Evolutionary conservation across 495 filamentous ascomycete genomes (phyloP), one percentile per base, ranked within the genome.

Genomic region (Xylaria telfairii): DNA sequence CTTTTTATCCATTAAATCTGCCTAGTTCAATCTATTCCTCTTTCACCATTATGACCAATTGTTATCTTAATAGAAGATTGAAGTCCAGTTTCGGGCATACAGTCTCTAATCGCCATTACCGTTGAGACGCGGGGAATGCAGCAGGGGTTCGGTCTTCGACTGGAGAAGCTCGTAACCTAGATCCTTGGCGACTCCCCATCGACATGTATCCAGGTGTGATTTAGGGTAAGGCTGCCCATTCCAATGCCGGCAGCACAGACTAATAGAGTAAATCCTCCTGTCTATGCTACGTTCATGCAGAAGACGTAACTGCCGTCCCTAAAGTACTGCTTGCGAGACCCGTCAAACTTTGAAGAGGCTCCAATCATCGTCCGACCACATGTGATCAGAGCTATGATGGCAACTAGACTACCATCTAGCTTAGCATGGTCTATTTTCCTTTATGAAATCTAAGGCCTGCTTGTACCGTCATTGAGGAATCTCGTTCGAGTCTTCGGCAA

Each of bases 91-190:
- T n/a, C n/a, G n/a, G n/a, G n/a, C n/a, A n/a, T n/a, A n/a, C n/a
- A n/a, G n/a, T n/a, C n/a, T n/a, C n/a, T n/a, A n/a, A n/a, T n/a
- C n/a, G n/a, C 34, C 34, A 37, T 8, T 3, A 8, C 51, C 7
- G 51, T 30, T 24, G 51, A 62, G 59, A 62, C 42, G 59, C 59
- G 37, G 59, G 37, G 59, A 62, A 62, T 42, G 42, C 34, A 26
- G 17, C 59, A 61, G 37, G 59, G 59, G 21, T 26, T 42, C 12
- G 21, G 59, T 59, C 56, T 59, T 32, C 19, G n/a, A 59, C 32
- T 21, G 46, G n/a, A 49, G 46, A 49, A 19, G 15, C 46, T 49
- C n/a, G 17, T 49, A 49, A 49, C 56, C 26, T 59, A 59, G 17
- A 34, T 12, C 30, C 32, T 59, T 37, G 32, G 56, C 28, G 17